phyloP scores from a whole-genome alignment of 768 basidiomycete genomes.

The Hypsizygus marmoreus region DNA sequence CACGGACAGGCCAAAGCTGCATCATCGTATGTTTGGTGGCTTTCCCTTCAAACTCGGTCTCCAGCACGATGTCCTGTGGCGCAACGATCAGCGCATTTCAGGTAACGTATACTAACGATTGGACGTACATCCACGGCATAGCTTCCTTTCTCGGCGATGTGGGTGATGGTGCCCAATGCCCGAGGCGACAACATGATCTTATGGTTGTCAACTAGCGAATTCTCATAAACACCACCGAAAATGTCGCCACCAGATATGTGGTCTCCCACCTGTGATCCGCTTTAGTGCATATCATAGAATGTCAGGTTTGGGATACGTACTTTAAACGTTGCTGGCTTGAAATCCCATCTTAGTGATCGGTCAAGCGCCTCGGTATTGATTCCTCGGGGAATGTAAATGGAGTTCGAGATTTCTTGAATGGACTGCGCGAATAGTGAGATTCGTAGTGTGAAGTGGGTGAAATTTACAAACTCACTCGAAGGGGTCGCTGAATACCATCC shows the following conservation, averaged over 20 bases:
- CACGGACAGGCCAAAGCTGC: slow-evolving; percentile 99
- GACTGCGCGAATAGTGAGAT: slow-evolving; percentile 46
- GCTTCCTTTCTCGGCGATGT: slow-evolving; percentile 91
- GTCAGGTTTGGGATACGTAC: slow-evolving; percentile 34
- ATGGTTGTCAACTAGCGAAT: slow-evolving; percentile 94
- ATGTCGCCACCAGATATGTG: slow-evolving; percentile 97
- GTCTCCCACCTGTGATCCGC: slow-evolving; percentile 74
- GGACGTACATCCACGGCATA: slow-evolving; percentile 83
- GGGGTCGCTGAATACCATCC: slow-evolving; percentile 93
- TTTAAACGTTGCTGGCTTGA: slow-evolving; percentile 80
- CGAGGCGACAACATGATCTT: slow-evolving; percentile 96
- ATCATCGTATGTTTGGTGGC: slow-evolving; percentile 92
- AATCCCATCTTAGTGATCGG: slow-evolving; percentile 91
- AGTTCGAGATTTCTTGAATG: slow-evolving; percentile 95
- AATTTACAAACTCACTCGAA: slow-evolving; percentile 58
- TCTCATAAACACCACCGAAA: slow-evolving; percentile 94
- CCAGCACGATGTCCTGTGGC: slow-evolving; percentile 84
- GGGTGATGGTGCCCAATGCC: slow-evolving; percentile 92
- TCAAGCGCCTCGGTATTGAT: slow-evolving; percentile 97
- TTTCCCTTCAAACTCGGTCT: slow-evolving; percentile 98
- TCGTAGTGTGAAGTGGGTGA: slow-evolving; percentile 7
- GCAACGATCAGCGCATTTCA: neutral
- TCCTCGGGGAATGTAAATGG: slow-evolving; percentile 99
- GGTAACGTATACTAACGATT: neutral
- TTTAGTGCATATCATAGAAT: slow-evolving; percentile 11